These are phyloP conservation scores for Leucogyrophana mollusca DNA, from an alignment of 768 basidiomycete genomes.

Conservation along the genomic window DNA sequence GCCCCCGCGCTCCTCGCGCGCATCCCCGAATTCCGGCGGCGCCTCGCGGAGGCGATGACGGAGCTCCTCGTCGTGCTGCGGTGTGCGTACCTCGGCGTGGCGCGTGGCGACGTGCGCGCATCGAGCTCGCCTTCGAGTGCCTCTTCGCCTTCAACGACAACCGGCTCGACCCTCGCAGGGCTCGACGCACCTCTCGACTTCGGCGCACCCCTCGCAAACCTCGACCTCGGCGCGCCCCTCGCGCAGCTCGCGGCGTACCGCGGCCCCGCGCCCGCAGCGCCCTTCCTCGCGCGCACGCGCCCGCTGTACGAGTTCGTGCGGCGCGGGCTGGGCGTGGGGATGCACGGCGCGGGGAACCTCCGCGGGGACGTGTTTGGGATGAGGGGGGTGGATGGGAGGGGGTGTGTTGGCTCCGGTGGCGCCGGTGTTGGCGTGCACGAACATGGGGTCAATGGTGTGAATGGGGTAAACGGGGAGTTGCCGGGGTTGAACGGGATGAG, in stretches of 20 bases:
- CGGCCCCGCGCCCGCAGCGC: conserved; percentile 66
- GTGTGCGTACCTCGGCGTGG: conserved; percentile 27
- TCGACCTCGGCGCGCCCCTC: conserved; percentile 53
- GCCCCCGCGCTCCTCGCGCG: conserved; percentile 16
- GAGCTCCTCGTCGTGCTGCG: conserved; percentile 24
- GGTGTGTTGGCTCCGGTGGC: no score
- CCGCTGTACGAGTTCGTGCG: conserved; percentile 79
- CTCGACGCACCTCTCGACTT: conserved; percentile 18
- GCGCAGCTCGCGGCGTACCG: conserved; percentile 44
- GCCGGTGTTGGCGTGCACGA: neutral
- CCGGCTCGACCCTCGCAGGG: conserved; percentile 29
- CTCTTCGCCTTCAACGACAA: conserved; percentile 11
- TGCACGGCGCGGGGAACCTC: conserved; percentile 79
- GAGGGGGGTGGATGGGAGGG: conserved; percentile 47
- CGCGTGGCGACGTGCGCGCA: conserved; percentile 17
- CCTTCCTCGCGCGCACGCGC: conserved; percentile 55
- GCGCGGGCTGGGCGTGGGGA: conserved; percentile 65
- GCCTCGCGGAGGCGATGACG: conserved; percentile 13
- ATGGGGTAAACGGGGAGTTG: no score
- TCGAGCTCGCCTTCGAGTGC: conserved; percentile 3
- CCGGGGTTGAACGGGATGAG: no score
- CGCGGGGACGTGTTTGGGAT: conserved; percentile 58
- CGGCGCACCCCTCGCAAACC: conserved; percentile 31
- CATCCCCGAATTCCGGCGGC: conserved; percentile 21
- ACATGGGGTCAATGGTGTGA: no score